Conservation (phyloP, 2,329 filamentous ascomycete species). For the Neurospora crassa region DNA sequence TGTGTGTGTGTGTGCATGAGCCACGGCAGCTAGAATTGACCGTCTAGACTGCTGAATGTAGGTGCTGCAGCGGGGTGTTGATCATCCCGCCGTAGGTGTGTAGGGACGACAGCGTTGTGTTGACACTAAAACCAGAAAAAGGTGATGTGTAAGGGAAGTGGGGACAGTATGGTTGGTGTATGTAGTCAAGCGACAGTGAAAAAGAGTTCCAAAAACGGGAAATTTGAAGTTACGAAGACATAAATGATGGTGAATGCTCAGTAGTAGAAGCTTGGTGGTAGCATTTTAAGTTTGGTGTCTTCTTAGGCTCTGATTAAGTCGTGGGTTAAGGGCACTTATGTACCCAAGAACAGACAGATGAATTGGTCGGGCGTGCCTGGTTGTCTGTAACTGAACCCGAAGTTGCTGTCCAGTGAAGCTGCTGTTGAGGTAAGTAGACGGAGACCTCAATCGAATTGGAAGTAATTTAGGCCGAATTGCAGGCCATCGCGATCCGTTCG, state of each 20-base stretch:
- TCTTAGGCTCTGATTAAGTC: background rate
- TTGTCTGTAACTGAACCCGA: background rate
- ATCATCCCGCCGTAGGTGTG: background rate
- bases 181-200: background rate
- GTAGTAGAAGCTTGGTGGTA: background rate
- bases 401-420: background rate
- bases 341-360: background rate
- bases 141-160: background rate
- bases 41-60: background rate
- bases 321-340: background rate
- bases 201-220: background rate
- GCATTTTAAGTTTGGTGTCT: background rate
- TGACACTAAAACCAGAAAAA: background rate
- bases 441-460: background rate
- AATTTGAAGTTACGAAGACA: background rate
- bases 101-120: background rate
- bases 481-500: background rate
- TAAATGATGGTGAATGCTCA: background rate
- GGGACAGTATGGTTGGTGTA: background rate
- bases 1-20: background rate
- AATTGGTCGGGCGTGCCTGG: background rate
- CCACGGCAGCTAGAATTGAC: background rate
- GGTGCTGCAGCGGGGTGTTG: background rate
- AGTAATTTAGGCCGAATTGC: background rate
- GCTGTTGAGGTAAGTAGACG: background rate